These are phyloP conservation scores for Kockovaella imperatae DNA, from an alignment of 768 basidiomycete genomes.

Conservation along the genomic window DNA sequence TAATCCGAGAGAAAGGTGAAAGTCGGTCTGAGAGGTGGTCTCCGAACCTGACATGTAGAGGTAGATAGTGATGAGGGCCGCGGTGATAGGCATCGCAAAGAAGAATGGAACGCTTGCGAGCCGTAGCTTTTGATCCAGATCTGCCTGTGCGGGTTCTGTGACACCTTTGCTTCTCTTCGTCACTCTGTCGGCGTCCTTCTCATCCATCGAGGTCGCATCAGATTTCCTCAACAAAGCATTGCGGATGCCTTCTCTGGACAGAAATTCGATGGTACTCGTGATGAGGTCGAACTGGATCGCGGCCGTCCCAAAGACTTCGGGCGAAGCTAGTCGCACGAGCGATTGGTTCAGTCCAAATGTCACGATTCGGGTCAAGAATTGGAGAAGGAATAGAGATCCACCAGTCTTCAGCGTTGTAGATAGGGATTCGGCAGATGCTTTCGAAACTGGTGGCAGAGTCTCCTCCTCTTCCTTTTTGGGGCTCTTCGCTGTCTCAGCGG, in stretches of 20 bases:
- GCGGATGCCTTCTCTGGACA: conserved; percentile 86
- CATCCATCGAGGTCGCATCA: background rate
- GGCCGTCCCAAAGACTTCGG: conserved; percentile 76
- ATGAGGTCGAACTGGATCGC: conserved; percentile 91
- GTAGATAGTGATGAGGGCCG: conserved; percentile 54
- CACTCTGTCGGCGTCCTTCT: conserved; percentile 1
- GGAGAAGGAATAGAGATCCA: conserved; percentile 69
- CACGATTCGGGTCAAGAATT: conserved; percentile 70
- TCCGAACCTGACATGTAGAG: conserved; percentile 51
- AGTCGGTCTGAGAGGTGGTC: conserved; percentile 59
- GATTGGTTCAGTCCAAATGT: conserved; percentile 87
- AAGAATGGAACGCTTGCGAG: conserved; percentile 60
- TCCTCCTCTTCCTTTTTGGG: background rate
- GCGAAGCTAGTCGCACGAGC: conserved; percentile 72
- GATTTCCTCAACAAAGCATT: conserved; percentile 65
- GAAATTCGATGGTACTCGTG: conserved; percentile 79
- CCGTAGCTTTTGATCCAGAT: background rate
- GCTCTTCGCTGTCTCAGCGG: background rate
- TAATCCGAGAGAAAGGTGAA: conserved; percentile 56
- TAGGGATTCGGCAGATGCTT: conserved; percentile 2
- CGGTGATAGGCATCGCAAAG: conserved; percentile 61
- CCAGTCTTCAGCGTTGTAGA: conserved; percentile 22
- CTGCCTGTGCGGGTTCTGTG: too few relatives aligned
- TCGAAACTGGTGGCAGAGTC: too few relatives aligned
- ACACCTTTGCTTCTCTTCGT: conserved; percentile 7